Percentiles rank a stretch among this genome's conserved stretches.
phyloP scores from a whole-genome alignment of 345 rosid genomes.

The Euclidium syriacum region DNA sequence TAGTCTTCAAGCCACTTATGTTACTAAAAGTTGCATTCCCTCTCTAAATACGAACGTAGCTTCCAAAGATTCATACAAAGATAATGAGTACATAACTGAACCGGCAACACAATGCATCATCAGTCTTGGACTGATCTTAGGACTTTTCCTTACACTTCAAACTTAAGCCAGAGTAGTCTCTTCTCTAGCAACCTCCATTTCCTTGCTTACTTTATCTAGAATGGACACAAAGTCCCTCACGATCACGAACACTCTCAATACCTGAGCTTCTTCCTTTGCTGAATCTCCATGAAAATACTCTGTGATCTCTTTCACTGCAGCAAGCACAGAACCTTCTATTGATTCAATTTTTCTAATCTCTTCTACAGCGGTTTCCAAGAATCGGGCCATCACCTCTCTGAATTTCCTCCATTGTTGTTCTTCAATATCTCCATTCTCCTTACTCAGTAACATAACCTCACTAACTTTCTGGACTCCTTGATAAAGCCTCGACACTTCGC shows the following conservation, averaged over 20 bases:
- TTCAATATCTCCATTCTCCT: conserved; percentile 14
- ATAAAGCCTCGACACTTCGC: neutral
- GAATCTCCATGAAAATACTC: conserved; percentile 81
- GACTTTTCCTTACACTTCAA: neutral
- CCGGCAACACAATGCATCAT: neutral
- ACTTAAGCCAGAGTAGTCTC: neutral
- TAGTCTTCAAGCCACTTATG: neutral
- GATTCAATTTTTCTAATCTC: conserved; percentile 40
- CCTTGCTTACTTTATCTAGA: conserved; percentile 73
- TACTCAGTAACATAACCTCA: conserved; percentile 38
- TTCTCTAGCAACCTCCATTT: conserved; percentile 56
- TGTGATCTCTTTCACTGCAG: conserved; percentile 58
- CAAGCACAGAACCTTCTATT: conserved; percentile 35
- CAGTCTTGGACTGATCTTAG: neutral
- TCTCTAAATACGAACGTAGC: neutral
- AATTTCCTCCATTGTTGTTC: conserved; percentile 34
- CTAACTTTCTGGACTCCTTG: conserved; percentile 45
- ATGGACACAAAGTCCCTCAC: conserved; percentile 65
- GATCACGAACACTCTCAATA: conserved; percentile 62
- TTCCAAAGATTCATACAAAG: conserved; percentile 8
- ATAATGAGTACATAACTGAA: conserved; percentile 17
- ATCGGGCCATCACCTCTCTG: conserved; percentile 48
- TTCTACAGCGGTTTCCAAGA: conserved; percentile 56
- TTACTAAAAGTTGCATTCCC: neutral
- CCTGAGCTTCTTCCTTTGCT: conserved; percentile 53